These are phyloP conservation scores for Aspergillus neotritici DNA, from an alignment of 2,329 filamentous ascomycete genomes.

Conservation along the genomic window DNA sequence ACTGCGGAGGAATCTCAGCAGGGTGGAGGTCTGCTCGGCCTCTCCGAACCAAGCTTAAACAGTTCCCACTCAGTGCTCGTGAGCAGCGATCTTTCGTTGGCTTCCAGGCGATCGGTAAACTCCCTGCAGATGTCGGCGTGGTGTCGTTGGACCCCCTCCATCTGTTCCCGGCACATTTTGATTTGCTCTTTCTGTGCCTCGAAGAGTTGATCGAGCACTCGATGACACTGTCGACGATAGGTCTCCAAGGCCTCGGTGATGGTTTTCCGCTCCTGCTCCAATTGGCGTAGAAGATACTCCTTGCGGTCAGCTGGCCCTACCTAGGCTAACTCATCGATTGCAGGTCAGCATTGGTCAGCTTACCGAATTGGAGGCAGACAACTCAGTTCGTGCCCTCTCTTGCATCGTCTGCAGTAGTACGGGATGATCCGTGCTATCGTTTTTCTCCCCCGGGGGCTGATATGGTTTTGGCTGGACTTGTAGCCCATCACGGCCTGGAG, in stretches of 20 bases:
- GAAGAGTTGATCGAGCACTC: slow-evolving; percentile 41
- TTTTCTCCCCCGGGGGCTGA: too few relatives aligned
- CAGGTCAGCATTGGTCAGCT: slow-evolving; percentile 7
- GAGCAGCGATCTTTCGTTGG: slow-evolving; percentile 18
- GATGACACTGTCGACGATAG: slow-evolving; percentile 41
- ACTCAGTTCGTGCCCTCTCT: slow-evolving; percentile 18
- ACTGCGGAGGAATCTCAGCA: too few relatives aligned
- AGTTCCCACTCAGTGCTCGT: slow-evolving; percentile 9
- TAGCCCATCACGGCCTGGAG: too few relatives aligned
- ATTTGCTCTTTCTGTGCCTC: slow-evolving; percentile 37
- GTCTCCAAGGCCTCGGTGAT: slow-evolving; percentile 40
- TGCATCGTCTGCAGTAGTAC: slow-evolving; percentile 8
- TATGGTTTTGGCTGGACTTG: too few relatives aligned
- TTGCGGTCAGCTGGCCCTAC: background rate
- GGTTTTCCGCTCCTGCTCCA: slow-evolving; percentile 44
- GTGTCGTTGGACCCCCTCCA: slow-evolving; percentile 23
- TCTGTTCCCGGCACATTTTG: slow-evolving; percentile 24
- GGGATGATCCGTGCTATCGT: background rate
- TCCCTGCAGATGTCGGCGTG: slow-evolving; percentile 25
- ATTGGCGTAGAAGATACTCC: slow-evolving; percentile 40
- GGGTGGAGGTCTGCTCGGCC: too few relatives aligned
- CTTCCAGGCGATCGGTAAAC: slow-evolving; percentile 25
- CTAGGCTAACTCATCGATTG: background rate
- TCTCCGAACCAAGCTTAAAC: too few relatives aligned
- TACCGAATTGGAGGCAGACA: slow-evolving; percentile 27